Evolutionary conservation across 2,329 filamentous ascomycete genomes (phyloP).

Genomic region (Scorias spongiosa): DNA sequence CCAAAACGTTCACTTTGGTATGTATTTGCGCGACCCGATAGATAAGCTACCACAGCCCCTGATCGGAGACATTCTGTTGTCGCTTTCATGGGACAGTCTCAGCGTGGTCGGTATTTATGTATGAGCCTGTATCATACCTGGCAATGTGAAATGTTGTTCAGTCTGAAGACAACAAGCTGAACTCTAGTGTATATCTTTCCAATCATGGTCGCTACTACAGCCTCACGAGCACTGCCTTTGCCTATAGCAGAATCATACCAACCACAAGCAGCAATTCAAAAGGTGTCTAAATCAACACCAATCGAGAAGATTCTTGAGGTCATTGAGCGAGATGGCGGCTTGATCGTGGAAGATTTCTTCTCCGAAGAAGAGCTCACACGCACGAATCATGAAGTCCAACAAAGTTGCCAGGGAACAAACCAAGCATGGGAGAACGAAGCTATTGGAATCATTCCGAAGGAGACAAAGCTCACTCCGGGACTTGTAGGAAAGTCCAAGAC

Average conservation of each 20-base stretch:
- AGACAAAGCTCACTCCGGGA: constrained; percentile 1
- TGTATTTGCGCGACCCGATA: no score
- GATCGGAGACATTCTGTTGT: no score
- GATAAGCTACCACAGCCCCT: no score
- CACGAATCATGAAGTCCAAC: background rate
- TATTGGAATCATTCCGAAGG: background rate
- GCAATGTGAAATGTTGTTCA: no score
- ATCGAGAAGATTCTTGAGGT: background rate
- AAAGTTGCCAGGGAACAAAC: background rate
- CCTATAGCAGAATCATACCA: background rate
- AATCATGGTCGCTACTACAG: no score
- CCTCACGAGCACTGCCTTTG: background rate
- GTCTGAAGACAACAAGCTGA: no score
- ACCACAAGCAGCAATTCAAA: background rate
- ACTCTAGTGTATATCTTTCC: no score
- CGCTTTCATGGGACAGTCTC: no score
- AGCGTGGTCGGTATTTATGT: no score
- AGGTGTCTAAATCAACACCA: constrained; percentile 3
- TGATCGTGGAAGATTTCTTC: background rate
- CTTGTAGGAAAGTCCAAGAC: constrained; percentile 2
- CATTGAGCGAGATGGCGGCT: background rate
- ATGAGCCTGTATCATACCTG: no score
- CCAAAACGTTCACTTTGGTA: no score
- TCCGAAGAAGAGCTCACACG: background rate
- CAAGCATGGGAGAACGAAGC: background rate